Percentiles rank a stretch among this genome's conserved stretches.
These are phyloP conservation scores for Colletotrichum lupini DNA, from an alignment of 2,329 filamentous ascomycete species.

Conservation along the genomic window DNA sequence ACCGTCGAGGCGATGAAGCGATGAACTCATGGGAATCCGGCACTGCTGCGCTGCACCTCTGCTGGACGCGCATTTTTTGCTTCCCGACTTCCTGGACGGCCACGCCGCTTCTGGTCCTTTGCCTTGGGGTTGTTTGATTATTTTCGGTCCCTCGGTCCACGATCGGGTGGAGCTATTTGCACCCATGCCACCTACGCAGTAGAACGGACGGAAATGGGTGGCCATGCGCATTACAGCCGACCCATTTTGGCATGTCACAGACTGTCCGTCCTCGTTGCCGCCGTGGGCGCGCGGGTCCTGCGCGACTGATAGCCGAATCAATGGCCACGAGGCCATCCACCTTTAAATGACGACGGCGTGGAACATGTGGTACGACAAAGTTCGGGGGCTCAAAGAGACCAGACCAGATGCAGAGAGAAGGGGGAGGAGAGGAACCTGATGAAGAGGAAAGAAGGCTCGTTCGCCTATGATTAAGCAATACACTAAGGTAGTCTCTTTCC, in stretches of 20 bases:
- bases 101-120: constrained; percentile 1
- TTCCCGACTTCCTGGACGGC: background rate
- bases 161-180: background rate
- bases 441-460: background rate
- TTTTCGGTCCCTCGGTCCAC: background rate
- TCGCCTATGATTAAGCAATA: constrained; percentile 23
- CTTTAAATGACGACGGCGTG: background rate
- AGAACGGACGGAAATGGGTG: background rate
- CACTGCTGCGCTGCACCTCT: background rate
- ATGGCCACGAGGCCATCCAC: background rate
- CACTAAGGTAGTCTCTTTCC: background rate
- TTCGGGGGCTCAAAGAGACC: background rate
- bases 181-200: background rate
- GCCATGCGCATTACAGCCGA: background rate
- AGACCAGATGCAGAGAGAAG: background rate
- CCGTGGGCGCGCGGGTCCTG: background rate
- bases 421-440: too few relatives aligned
- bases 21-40: background rate
- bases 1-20: background rate
- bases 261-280: background rate
- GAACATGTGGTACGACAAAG: background rate
- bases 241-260: too few relatives aligned
- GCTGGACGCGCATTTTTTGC: background rate
- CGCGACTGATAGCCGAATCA: background rate
- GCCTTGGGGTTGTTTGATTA: background rate